A percentile compares a stretch with the other conserved stretches of the same genome.
phyloP scores from a whole-genome alignment of 2,329 filamentous ascomycete genomes.

The Bretziella fagacearum region DNA sequence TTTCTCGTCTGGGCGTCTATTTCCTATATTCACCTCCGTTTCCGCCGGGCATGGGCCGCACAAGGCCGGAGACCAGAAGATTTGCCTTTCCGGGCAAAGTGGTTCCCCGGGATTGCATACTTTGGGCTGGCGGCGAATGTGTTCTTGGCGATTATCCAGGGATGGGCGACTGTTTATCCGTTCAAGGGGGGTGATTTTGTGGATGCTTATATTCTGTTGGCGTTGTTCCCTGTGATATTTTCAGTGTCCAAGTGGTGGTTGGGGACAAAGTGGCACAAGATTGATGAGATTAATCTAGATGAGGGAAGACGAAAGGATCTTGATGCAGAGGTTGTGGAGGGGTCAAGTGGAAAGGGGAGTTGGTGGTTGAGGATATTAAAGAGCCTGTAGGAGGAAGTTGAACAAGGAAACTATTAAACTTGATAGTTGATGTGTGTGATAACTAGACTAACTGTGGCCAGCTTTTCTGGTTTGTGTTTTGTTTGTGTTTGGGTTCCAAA shows the following conservation, averaged over 20 bases:
- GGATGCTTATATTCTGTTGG: slow-evolving; percentile 44
- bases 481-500: too few species aligned
- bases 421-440: background rate
- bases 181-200: slow-evolving; percentile 44
- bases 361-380: slow-evolving; percentile 18
- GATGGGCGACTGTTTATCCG: slow-evolving; percentile 42
- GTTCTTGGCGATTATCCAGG: slow-evolving; percentile 43
- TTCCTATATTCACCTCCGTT: slow-evolving; percentile 53
- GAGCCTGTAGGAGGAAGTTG: background rate
- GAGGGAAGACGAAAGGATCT: slow-evolving; percentile 38
- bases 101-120: slow-evolving; percentile 42
- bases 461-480: too few species aligned
- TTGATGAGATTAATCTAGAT: slow-evolving; percentile 38
- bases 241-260: slow-evolving; percentile 36
- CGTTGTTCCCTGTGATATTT: slow-evolving; percentile 42
- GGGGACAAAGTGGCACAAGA: slow-evolving; percentile 33
- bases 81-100: slow-evolving; percentile 37
- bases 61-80: slow-evolving; percentile 39
- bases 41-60: slow-evolving; percentile 43
- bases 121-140: slow-evolving; percentile 40
- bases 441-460: background rate
- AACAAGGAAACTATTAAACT: background rate
- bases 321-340: slow-evolving; percentile 25
- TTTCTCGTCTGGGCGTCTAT: slow-evolving; percentile 59
- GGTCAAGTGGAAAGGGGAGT: slow-evolving; percentile 16